Evolutionary conservation across 495 filamentous ascomycete species (phyloP), one percentile per base, ranked within the genome.

Genomic region (Trichoderma virens): DNA sequence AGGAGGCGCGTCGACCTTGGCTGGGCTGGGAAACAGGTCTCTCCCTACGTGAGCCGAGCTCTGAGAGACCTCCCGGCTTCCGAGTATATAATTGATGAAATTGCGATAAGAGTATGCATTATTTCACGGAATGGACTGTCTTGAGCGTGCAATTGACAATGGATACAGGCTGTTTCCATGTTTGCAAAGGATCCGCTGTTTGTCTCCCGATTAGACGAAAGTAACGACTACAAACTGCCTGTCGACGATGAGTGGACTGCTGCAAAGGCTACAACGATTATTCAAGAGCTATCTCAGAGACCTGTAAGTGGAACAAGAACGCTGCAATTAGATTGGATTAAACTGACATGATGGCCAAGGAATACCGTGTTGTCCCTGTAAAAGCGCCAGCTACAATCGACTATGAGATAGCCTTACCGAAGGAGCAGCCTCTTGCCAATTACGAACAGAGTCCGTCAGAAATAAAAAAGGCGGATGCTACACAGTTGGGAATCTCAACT

Each of bases 51-150:
- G 23, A 47, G 43, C 61, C 61, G 18, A 6, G 70, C 67, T 0
- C 59, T 68, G 16, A 54, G 56, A 45, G 14, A 59, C 30, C 66
- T 74, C 0, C 38, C 69, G 23, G 11, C 39, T n/a, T 62, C 61
- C 7, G 18, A 68, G 4, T 74, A 68, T 54, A 63, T 70, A 51
- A 39, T 73, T 3, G 70, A 73, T 41, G 67, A 61, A 30, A 67
- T 74, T 3, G 71, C 71, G 0, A 38, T 45, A 7, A 62, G n/a
- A 5, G 61, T 62, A 43, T 31, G 61, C 5, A 1, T 14, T 14
- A 30, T 30, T 28, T 30, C 7, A 16, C 28, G 25, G 11, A 2
- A 4, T 30, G 23, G 13, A 30, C 9, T 14, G 8, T 30, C 25
- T 56, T 56, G 23, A 28, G 3, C 23, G 16, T 16, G 23, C 11